Evolutionary conservation across 2,329 filamentous ascomycete genomes (phyloP), one percentile per base, ranked within the genome.

Genomic region (Penicillium nordicum): DNA sequence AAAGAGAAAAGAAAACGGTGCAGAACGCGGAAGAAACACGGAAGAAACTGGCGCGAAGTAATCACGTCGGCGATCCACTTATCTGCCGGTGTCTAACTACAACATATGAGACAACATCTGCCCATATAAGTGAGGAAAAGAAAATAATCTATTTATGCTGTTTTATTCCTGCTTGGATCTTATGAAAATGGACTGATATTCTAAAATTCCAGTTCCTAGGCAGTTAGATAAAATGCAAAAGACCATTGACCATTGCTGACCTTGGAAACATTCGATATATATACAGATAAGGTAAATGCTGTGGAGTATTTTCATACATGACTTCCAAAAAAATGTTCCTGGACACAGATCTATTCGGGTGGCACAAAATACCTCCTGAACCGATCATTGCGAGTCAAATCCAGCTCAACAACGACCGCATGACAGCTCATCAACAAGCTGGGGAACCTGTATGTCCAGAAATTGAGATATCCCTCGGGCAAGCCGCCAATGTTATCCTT

Each of bases 381-480:
- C n/a, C 75, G 69, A 60, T 76, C 75, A 38, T 66, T 69, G 34
- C 64, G 58, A 9, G 69, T 74, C 75, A 92, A 82, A 2, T 79
- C 80, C 58, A 90, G 78, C 49, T 87, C 82, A 59, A 84, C 82
- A 23, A 95, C 82, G 18, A 92, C 84, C 65, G 85, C 83, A 78
- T 92, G 93, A 69, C 90, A 96, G 51, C 82, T 81, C 69, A 96
- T 86, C 57, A 97, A 71, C 64, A 97, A 73, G 63, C 83, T 85
- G 4, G 92, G 91, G 68, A 97, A 97, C 56, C 84, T 81, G 8
- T 83, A 79, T 0, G 88, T 89, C 90, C 92, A 97, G 69, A 95
- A 96, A 11, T 80, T 80, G 43, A 96, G 77, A 69, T 96, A 97
- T 0, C 90, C 90, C 14, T 91, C 87, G 0, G 91, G 88, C 57